Evolutionary conservation across 352 stramenopile species (phyloP), one percentile per base, ranked within the genome.

Genomic region (Phytopythium chamaehyphon): DNA sequence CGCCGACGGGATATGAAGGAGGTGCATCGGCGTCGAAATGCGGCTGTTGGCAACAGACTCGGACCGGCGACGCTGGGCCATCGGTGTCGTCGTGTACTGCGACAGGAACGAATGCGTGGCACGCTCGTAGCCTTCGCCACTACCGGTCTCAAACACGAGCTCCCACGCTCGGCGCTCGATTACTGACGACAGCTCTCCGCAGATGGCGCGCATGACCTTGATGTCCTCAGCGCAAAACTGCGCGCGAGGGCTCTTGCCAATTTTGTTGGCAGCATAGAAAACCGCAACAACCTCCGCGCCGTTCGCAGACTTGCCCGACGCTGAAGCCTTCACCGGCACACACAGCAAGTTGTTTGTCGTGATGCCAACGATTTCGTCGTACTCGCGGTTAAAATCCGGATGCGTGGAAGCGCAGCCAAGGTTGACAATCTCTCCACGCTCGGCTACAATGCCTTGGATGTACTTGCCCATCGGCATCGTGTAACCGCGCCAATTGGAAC

Each of bases 191-290:
- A 90, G 61, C 54, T 90, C 77, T 8, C 59, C 58, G 50, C 74
- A 86, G 26, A 93, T 86, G 9, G 80, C 70, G 23, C 76, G 66
- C 39, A 90, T 57, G 23, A 90, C 64, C 59, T 83, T 78, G 50
- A 85, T 63, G 50, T 93, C 83, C 47, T 87, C 78, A 2, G 66
- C 51, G 14, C 73, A 72, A 42, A 93, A 93, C 18, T 61, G 64
- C 6, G 61, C 55, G 19, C 69, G 71, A 18, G 45, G 50, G 8
- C 53, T 64, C 3, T 58, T 44, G 16, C 68, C 76, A 18, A 72
- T 55, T 42, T 93, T 93, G 64, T 93, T 92, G n/a, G 75, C 76
- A 1, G 77, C 82, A 57, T 95, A 90, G 22, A 93, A 83, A 2
- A 95, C 80, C 0, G 76, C 81, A 57, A 93, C 76, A 14, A 89